Percentiles rank a stretch among this genome's conserved stretches.
Evolutionary conservation across 495 filamentous ascomycete genomes (phyloP).

Genomic region (Pyrenopolyporus hunteri): DNA sequence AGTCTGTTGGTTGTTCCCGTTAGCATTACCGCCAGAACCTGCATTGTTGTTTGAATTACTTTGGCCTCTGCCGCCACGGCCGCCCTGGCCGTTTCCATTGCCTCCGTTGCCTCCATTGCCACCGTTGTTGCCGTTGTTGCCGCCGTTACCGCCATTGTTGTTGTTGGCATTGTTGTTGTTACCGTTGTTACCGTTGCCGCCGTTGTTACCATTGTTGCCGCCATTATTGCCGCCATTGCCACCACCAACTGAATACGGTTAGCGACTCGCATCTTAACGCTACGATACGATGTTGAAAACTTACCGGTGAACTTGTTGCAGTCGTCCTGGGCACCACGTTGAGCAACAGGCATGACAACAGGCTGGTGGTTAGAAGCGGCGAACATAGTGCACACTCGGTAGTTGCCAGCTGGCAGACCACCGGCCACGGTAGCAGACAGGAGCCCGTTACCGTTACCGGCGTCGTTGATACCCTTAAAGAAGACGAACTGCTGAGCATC

Average conservation of each 20-base stretch:
- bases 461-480: constrained; percentile 81
- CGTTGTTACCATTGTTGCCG: constrained; percentile 26
- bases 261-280: neutral
- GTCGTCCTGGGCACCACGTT: constrained; percentile 75
- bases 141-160: constrained; percentile 28
- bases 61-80: constrained; percentile 22
- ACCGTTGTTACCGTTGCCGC: constrained; percentile 30
- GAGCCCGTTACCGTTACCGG: constrained; percentile 66
- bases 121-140: neutral
- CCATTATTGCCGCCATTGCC: constrained; percentile 30
- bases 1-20: constrained; percentile 34
- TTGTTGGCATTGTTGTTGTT: constrained; percentile 28
- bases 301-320: constrained; percentile 66
- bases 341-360: constrained; percentile 77
- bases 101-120: neutral
- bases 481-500: constrained; percentile 67
- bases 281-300: constrained; percentile 12
- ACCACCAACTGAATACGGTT: constrained; percentile 39
- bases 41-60: constrained; percentile 34
- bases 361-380: constrained; percentile 76
- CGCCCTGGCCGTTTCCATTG: constrained; percentile 9
- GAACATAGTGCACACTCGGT: constrained; percentile 75
- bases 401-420: constrained; percentile 71
- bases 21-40: constrained; percentile 35
- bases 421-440: constrained; percentile 61